A percentile compares a stretch with the other conserved stretches of the same genome.
Conservation (phyloP, 2,329 filamentous ascomycete genomes). For the Paraphoma sp. region DNA sequence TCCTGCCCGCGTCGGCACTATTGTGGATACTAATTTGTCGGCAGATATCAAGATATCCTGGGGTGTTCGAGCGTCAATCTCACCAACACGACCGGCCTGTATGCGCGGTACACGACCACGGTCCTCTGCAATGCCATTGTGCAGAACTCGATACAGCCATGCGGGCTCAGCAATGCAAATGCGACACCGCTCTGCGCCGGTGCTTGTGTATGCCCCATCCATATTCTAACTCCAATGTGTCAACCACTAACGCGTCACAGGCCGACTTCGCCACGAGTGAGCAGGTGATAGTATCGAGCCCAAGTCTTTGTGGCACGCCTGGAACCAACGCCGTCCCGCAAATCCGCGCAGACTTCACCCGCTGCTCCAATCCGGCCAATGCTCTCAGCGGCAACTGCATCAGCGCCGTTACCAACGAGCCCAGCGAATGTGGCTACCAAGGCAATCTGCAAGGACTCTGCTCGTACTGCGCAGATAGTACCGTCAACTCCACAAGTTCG, state of each 20-base stretch:
- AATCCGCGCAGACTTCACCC: slow-evolving; percentile 90
- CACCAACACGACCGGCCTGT: slow-evolving; percentile 79
- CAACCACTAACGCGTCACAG: slow-evolving; percentile 52
- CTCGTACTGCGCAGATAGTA: slow-evolving; percentile 82
- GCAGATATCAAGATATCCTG: slow-evolving; percentile 80
- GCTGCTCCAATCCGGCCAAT: slow-evolving; percentile 82
- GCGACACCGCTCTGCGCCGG: slow-evolving; percentile 85
- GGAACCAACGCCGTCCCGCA: slow-evolving; percentile 71
- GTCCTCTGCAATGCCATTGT: slow-evolving; percentile 93
- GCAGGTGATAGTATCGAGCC: slow-evolving; percentile 79
- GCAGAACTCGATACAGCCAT: slow-evolving; percentile 80
- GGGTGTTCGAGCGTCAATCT: slow-evolving; percentile 82
- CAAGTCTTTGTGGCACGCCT: slow-evolving; percentile 72
- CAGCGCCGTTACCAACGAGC: slow-evolving; percentile 78
- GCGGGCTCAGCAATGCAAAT: slow-evolving; percentile 68
- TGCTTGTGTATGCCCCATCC: slow-evolving; percentile 71
- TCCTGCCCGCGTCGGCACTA: not conserved
- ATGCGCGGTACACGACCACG: slow-evolving; percentile 91
- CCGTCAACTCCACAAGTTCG: slow-evolving; percentile 90
- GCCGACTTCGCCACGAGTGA: slow-evolving; percentile 88
- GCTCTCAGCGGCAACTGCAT: slow-evolving; percentile 80
- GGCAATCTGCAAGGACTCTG: slow-evolving; percentile 78
- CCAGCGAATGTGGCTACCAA: slow-evolving; percentile 83
- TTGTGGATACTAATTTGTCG: slow-evolving; percentile 41
- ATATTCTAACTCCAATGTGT: not conserved